A percentile compares a stretch with the other conserved stretches of the same genome.
Conservation (phyloP, 768 basidiomycete species). For the Mycena haematopus region DNA sequence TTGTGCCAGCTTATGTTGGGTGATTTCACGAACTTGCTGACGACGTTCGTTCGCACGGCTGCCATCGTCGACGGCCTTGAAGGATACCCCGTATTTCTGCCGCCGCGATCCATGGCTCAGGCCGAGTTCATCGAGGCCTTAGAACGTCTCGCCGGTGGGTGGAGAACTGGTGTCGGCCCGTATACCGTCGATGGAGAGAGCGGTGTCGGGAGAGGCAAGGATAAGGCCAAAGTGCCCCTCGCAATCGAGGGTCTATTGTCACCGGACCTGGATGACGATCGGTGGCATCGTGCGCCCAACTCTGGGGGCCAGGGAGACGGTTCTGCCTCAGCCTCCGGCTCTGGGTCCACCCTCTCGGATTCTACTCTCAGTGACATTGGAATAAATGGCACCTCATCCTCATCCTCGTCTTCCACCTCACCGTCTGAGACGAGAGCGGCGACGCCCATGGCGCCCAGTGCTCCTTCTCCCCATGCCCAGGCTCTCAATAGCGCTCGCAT, state of each 20-base stretch:
- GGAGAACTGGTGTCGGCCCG: constrained; percentile 69
- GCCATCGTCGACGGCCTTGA: constrained; percentile 81
- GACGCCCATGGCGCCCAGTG: constrained; percentile 35
- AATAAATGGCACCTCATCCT: constrained; percentile 6
- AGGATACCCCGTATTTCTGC: constrained; percentile 87
- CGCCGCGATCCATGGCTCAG: constrained; percentile 88
- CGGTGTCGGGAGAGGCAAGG: constrained; percentile 33
- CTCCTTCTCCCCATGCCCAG: constrained; percentile 47
- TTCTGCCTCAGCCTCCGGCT: constrained; percentile 16
- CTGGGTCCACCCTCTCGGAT: constrained; percentile 12
- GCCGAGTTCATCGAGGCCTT: constrained; percentile 88
- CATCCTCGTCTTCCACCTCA: constrained; percentile 29
- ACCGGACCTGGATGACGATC: constrained; percentile 24
- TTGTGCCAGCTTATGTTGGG: constrained; percentile 80
- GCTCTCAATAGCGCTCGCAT: constrained; percentile 74
- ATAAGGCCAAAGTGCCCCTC: constrained; percentile 45
- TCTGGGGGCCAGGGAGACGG: constrained; percentile 31
- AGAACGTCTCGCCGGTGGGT: constrained; percentile 80
- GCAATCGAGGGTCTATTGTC: constrained; percentile 50
- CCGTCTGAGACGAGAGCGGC: constrained; percentile 34
- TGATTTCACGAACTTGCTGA: constrained; percentile 67
- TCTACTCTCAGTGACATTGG: constrained; percentile 20
- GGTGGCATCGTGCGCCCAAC: constrained; percentile 16
- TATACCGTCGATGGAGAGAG: constrained; percentile 50
- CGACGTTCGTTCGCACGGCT: constrained; percentile 70